Conservation (phyloP, 2,329 filamentous ascomycete genomes). For the Diaporthe ilicicola region DNA sequence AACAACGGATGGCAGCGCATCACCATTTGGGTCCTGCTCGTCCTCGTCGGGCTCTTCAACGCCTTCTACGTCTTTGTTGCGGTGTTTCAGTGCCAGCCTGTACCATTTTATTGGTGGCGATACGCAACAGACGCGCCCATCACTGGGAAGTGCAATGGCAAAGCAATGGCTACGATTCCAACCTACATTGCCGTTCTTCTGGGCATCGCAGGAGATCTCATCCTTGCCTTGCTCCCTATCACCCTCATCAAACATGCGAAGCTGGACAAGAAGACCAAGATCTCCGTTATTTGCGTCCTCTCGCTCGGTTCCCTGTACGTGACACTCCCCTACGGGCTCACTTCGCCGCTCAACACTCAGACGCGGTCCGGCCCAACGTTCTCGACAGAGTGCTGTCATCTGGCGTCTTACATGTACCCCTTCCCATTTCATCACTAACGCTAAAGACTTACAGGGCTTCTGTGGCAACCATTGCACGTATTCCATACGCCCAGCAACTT, state of each 20-base stretch:
- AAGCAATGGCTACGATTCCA: conserved; percentile 41
- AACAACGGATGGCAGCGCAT: conserved; percentile 42
- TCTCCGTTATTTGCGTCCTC: conserved; percentile 37
- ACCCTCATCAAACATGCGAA: conserved; percentile 47
- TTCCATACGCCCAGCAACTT: conserved; percentile 51
- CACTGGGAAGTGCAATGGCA: conserved; percentile 44
- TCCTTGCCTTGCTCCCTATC: conserved; percentile 47
- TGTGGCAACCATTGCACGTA: conserved; percentile 51
- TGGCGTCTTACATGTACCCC: background rate
- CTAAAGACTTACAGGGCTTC: conserved; percentile 43
- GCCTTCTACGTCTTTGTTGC: conserved; percentile 48
- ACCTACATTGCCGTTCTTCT: conserved; percentile 48
- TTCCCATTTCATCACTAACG: conserved; percentile 20
- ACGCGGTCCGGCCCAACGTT: background rate
- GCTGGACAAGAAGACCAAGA: conserved; percentile 45
- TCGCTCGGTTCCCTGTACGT: conserved; percentile 50
- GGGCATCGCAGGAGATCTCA: conserved; percentile 46
- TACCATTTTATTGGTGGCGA: conserved; percentile 49
- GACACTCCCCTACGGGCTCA: background rate
- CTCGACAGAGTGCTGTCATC: background rate
- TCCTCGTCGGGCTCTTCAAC: conserved; percentile 44
- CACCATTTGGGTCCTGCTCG: conserved; percentile 45
- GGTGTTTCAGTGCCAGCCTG: conserved; percentile 48
- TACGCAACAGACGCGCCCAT: conserved; percentile 38
- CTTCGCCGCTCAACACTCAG: too few relatives aligned